Base-by-base conservation (phyloP, 163 green algal species). In the Scenedesmus sp. region DNA sequence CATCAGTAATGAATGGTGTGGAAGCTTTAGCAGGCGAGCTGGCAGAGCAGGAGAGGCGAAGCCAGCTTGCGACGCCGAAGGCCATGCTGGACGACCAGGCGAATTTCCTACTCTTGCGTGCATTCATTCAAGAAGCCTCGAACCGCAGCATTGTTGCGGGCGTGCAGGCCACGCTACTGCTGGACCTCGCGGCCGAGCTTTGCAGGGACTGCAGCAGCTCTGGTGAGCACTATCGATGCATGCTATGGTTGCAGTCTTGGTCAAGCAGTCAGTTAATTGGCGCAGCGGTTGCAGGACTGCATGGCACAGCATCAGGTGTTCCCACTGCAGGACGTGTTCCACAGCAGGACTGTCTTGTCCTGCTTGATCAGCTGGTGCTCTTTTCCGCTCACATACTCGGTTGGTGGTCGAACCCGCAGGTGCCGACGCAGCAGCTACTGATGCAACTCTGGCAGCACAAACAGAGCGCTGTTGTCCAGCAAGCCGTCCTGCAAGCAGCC, bases 131-230 rank as follows among this genome's bases (percentile, higher is more conserved):
- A 79, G 70, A 10, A 23, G 70, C 70, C 2, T 52, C 70, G 70
- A 6, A 23, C 13, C 70, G 70, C 12, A 79, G 70, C 46, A 91
- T 91, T 9, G 73, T 91, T 3, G 82, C 87, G 10, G 87, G 87
- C n/a, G 74, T 91, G 57, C 87, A 91, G 64, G 87, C 76, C 76
- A 91, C 64, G 26, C 57, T 91, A 54, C n/a, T 91, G 26, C 54
- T 87, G 54, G 87, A 91, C 8, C 74, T 91, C 10, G 87, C 87
- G 12, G 55, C 55, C 20, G 85, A 83, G 64, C 70, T 79, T 23
- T 79, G 70, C 23, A 79, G 70, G 70, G 23, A 79, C 70, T 15
- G 20, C 70, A 79, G 70, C 18, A 23, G 70, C 70, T 52, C 3
- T 79, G 70, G 70, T 79, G 23, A 6, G 81, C 81, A 86, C 52